A percentile compares a stretch with the other conserved stretches of the same genome.
These are phyloP conservation scores for Emmonsia crescens DNA, from an alignment of 2,329 filamentous ascomycete genomes.

Conservation along the genomic window DNA sequence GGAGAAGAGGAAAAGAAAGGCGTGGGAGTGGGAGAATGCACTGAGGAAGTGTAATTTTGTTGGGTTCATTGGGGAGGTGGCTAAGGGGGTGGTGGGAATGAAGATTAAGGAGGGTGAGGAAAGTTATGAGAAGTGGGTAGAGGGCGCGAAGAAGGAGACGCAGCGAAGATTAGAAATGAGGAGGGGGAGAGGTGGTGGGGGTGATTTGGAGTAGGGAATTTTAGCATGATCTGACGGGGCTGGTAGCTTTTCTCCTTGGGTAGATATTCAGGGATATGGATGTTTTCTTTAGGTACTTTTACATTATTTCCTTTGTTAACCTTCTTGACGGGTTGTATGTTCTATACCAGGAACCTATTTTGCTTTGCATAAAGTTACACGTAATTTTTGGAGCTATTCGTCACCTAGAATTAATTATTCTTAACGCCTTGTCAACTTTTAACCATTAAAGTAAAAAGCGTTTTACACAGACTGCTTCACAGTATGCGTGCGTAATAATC, in stretches of 20 bases:
- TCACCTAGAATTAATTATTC: no score
- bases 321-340: neutral
- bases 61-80: conserved; percentile 79
- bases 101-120: conserved; percentile 58
- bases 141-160: conserved; percentile 47
- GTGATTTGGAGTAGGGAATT: conserved; percentile 1
- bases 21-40: conserved; percentile 93
- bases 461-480: neutral
- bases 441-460: neutral
- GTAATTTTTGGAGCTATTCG: no score
- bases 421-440: neutral
- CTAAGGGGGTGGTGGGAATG: conserved; percentile 69
- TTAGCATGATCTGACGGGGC: neutral
- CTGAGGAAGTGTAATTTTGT: conserved; percentile 91
- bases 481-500: neutral
- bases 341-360: neutral
- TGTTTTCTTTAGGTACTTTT: neutral
- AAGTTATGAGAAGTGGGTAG: conserved; percentile 70
- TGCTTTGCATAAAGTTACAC: neutral
- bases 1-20: conserved; percentile 72
- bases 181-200: conserved; percentile 9
- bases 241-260: neutral
- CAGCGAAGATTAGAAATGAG: conserved; percentile 29
- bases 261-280: neutral
- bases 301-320: neutral